Percentiles rank a stretch among this genome's conserved stretches.
Conservation (phyloP, 116 monocot species). For the Papilionanthe hybrid region DNA sequence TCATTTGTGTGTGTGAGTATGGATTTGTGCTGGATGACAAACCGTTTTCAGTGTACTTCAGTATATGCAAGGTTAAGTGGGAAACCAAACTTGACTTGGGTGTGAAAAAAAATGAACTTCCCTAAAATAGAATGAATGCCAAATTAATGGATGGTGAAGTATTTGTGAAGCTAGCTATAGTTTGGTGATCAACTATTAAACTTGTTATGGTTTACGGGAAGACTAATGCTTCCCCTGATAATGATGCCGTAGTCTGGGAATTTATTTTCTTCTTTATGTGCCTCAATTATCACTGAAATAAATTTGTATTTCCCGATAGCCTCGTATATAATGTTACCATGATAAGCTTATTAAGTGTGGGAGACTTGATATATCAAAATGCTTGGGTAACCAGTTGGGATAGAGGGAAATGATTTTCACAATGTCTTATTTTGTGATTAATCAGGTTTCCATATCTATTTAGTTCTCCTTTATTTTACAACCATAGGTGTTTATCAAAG, state of each 20-base stretch:
- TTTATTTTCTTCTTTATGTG: not conserved
- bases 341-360: not conserved
- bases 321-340: not conserved
- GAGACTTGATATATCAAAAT: not conserved
- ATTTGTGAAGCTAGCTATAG: too few species aligned
- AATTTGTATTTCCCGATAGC: not conserved
- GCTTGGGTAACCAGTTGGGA: not conserved
- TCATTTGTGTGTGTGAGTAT: too few species aligned
- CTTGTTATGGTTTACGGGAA: too few species aligned
- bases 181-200: too few species aligned
- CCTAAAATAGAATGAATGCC: too few species aligned
- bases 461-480: not conserved
- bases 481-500: not conserved
- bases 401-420: not conserved
- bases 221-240: not conserved
- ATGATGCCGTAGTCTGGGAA: not conserved
- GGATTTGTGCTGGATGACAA: too few species aligned
- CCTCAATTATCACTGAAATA: not conserved
- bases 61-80: too few species aligned
- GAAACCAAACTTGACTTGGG: too few species aligned
- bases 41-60: too few species aligned
- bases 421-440: not conserved
- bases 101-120: too few species aligned
- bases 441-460: not conserved
- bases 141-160: too few species aligned